Evolutionary conservation across 306 rosid species (phyloP).

Genomic region (Echinosophora koreensis): DNA sequence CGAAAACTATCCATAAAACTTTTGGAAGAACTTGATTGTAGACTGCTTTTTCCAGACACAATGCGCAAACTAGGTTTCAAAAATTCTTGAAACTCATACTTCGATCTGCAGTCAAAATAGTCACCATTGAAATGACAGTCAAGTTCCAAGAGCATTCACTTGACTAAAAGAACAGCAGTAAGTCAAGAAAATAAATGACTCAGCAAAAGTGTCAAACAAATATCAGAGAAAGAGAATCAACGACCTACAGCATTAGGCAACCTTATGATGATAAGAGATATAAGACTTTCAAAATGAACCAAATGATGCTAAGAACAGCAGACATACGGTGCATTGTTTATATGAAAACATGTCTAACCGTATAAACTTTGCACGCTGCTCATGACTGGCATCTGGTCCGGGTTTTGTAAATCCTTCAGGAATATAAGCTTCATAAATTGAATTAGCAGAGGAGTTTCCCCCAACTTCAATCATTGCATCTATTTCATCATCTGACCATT

Average conservation of each 20-base stretch:
- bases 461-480: conserved; percentile 95
- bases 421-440: conserved; percentile 90
- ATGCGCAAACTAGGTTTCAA: conserved; percentile 97
- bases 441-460: conserved; percentile 90
- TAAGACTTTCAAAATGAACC: conserved; percentile 41
- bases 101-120: conserved; percentile 67
- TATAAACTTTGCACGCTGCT: conserved; percentile 77
- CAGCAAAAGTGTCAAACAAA: conserved; percentile 20
- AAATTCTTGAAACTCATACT: conserved; percentile 90
- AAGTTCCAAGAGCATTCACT: conserved; percentile 34
- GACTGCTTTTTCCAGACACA: conserved; percentile 62
- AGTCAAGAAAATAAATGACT: conserved; percentile 30
- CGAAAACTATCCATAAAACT: conserved; percentile 67
- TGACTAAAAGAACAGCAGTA: conserved; percentile 27
- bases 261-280: conserved; percentile 35
- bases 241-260: conserved; percentile 35
- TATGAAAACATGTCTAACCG: conserved; percentile 66
- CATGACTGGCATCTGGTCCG: conserved; percentile 76
- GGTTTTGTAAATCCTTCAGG: conserved; percentile 89
- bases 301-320: conserved; percentile 34
- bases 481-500: conserved; percentile 96
- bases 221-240: conserved; percentile 17
- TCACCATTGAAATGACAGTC: conserved; percentile 35
- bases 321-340: conserved; percentile 26
- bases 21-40: conserved; percentile 63